Evolutionary conservation across 2,329 filamentous ascomycete genomes (phyloP).

Genomic region (Nothophoma quercina): DNA sequence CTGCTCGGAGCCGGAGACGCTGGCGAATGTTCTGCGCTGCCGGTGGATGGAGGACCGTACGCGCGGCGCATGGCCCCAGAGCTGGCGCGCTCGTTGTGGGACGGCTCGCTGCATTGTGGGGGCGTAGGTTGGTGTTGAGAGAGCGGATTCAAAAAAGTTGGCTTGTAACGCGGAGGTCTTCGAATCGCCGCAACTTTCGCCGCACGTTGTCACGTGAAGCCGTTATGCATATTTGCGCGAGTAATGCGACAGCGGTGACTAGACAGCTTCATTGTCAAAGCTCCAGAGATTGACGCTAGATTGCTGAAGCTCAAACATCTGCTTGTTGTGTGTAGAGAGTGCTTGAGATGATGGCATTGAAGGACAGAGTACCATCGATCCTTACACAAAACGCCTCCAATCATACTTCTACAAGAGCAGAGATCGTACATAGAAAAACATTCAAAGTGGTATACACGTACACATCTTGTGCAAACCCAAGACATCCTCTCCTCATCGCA

Average conservation of each 20-base stretch:
- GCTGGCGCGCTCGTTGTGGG: slow-evolving; percentile 46
- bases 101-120: slow-evolving; percentile 35
- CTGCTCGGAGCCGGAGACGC: slow-evolving; percentile 51
- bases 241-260: slow-evolving; percentile 7
- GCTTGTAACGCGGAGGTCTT: slow-evolving; percentile 27
- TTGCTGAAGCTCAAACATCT: neutral
- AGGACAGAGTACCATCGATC: neutral
- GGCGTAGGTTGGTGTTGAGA: slow-evolving; percentile 3
- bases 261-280: neutral
- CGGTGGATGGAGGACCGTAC: slow-evolving; percentile 50
- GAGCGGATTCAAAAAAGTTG: slow-evolving; percentile 24
- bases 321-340: neutral
- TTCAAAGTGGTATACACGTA: slow-evolving; percentile 7
- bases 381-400: slow-evolving; percentile 5
- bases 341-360: neutral
- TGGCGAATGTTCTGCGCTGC: slow-evolving; percentile 53
- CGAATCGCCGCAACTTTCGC: slow-evolving; percentile 27
- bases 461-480: neutral
- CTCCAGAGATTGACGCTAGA: neutral
- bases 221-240: slow-evolving; percentile 1
- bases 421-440: slow-evolving; percentile 39
- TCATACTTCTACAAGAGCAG: slow-evolving; percentile 31
- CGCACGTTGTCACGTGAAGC: slow-evolving; percentile 29
- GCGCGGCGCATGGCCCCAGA: slow-evolving; percentile 59
- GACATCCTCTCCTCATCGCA: neutral